A percentile compares a stretch with the other conserved stretches of the same genome.
These are phyloP conservation scores for Fusarium marasasianum DNA, from an alignment of 2,329 filamentous ascomycete genomes.

Conservation along the genomic window DNA sequence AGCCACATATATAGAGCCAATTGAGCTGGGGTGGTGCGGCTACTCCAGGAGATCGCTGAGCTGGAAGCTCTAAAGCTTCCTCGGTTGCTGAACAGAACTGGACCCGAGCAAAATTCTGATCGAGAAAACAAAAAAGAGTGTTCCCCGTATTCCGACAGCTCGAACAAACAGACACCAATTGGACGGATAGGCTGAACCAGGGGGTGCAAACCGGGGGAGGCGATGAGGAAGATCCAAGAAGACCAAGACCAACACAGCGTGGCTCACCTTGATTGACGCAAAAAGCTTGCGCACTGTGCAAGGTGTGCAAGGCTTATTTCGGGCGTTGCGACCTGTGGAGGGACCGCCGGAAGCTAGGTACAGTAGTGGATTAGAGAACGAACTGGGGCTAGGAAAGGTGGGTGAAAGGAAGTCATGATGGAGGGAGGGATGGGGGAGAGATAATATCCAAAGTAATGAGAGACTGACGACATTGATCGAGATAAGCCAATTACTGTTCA, in stretches of 20 bases:
- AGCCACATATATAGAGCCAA: not conserved
- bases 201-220: conserved; percentile 32
- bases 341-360: conserved; percentile 15
- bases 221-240: conserved; percentile 33
- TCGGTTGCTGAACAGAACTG: conserved; percentile 8
- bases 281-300: conserved; percentile 14
- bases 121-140: conserved; percentile 6
- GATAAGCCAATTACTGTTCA: conserved; percentile 13
- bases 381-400: conserved; percentile 32
- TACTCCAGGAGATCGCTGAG: conserved; percentile 6
- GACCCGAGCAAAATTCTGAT: conserved; percentile 1
- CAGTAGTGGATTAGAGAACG: conserved; percentile 24
- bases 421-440: conserved; percentile 32
- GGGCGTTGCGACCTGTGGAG: conserved; percentile 20
- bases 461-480: conserved; percentile 24
- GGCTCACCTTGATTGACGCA: conserved; percentile 18
- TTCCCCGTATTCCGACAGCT: conserved; percentile 15
- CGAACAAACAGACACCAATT: conserved; percentile 30
- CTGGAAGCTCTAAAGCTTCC: conserved; percentile 1
- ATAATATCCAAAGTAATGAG: not conserved
- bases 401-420: conserved; percentile 37
- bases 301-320: conserved; percentile 28
- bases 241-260: conserved; percentile 34
- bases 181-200: conserved; percentile 29
- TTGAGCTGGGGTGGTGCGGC: not conserved